Evolutionary conservation across 2,329 filamentous ascomycete species (phyloP).

Genomic region (Colletotrichum acutatum): DNA sequence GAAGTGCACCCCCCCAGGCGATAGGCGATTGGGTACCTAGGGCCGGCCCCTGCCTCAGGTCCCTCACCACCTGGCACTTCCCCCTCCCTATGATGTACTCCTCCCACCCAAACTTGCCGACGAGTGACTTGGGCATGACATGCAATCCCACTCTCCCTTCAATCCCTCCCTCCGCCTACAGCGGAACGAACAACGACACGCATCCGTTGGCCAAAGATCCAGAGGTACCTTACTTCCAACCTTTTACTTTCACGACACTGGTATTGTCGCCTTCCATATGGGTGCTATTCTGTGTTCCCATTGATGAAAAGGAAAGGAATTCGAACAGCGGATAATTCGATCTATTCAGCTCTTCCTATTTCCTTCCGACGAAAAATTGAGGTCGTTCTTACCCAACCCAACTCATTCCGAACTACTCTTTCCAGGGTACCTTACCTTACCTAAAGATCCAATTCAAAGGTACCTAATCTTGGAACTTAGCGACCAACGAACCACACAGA

Average conservation of each 20-base stretch:
- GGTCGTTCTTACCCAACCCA: background rate
- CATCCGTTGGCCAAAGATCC: background rate
- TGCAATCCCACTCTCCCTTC: background rate
- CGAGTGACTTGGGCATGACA: conserved; percentile 43
- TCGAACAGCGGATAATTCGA: background rate
- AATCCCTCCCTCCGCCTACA: background rate
- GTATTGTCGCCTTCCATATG: background rate
- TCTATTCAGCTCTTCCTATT: background rate
- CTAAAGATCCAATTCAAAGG: no score
- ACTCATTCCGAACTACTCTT: background rate
- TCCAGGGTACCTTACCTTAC: background rate
- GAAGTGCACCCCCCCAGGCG: background rate
- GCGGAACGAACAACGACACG: background rate
- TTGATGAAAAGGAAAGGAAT: background rate
- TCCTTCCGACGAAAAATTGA: background rate
- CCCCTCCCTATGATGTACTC: conserved; percentile 12
- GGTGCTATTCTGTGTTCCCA: background rate
- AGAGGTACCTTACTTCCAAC: background rate
- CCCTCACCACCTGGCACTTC: background rate
- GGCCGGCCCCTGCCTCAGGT: background rate
- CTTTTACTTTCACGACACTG: background rate
- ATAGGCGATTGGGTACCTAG: background rate
- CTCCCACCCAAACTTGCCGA: conserved; percentile 45
- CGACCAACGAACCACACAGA: background rate
- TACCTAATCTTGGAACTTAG: background rate